A percentile compares a stretch with the other conserved stretches of the same genome.
phyloP scores from a whole-genome alignment of 306 rosid species.

The Casuarina equisetifolia region DNA sequence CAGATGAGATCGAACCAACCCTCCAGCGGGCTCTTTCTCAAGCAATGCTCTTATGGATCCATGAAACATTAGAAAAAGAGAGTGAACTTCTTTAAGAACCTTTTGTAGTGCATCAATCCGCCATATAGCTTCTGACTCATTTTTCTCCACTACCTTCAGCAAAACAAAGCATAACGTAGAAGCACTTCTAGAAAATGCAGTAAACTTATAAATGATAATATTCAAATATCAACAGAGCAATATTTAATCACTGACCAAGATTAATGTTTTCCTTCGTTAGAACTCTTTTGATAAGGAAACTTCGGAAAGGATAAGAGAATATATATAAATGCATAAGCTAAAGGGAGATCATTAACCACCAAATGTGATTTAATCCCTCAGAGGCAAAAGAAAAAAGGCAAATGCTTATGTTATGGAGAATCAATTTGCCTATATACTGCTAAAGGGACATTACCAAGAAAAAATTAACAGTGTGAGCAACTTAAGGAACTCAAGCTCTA shows the following conservation, averaged over 20 bases:
- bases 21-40: constrained; percentile 88
- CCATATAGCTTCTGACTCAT: constrained; percentile 80
- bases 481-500: not conserved
- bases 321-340: not conserved
- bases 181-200: not conserved
- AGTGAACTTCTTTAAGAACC: constrained; percentile 85
- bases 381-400: not conserved
- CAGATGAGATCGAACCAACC: constrained; percentile 62
- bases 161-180: constrained; percentile 14
- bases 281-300: not conserved
- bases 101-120: constrained; percentile 73
- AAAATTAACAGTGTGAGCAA: not conserved
- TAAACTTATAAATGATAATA: not conserved
- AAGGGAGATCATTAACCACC: not conserved
- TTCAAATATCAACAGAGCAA: not conserved
- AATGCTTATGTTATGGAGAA: not conserved
- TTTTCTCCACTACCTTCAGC: constrained; percentile 84
- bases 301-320: not conserved
- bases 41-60: constrained; percentile 80
- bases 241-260: not conserved
- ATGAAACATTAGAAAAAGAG: constrained; percentile 83
- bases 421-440: not conserved
- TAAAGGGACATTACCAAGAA: not conserved
- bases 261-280: not conserved
- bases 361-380: not conserved